Conservation (phyloP, 306 rosid species). For the Dryas drummondii region DNA sequence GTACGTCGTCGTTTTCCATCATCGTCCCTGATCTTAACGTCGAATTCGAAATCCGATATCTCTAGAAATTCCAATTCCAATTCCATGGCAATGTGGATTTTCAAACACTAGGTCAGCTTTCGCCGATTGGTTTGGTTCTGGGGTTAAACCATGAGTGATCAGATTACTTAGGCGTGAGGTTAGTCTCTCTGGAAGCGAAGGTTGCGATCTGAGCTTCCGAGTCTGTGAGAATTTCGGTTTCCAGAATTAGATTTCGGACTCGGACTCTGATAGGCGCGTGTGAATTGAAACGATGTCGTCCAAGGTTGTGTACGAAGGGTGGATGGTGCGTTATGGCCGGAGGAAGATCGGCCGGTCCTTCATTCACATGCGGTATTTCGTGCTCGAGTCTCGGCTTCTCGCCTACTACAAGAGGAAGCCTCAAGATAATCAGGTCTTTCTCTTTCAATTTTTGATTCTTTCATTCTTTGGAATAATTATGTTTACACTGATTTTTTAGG, state of each 20-base stretch:
- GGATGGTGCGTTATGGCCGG: slow-evolving; percentile 99
- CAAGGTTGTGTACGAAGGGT: slow-evolving; percentile 95
- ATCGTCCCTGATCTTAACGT: slow-evolving; percentile 32
- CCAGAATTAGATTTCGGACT: slow-evolving; percentile 7
- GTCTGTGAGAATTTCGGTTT: slow-evolving; percentile 23
- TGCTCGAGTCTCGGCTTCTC: slow-evolving; percentile 87
- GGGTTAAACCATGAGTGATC: slow-evolving; percentile 41
- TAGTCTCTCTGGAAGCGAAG: slow-evolving; percentile 60
- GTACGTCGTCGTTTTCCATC: slow-evolving; percentile 51
- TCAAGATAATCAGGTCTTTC: slow-evolving; percentile 78
- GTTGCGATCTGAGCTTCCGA: slow-evolving; percentile 62
- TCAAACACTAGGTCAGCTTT: slow-evolving; percentile 25
- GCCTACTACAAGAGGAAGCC: slow-evolving; percentile 97
- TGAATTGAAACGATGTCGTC: slow-evolving; percentile 62
- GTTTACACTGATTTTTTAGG: neutral
- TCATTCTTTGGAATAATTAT: neutral
- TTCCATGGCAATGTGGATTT: slow-evolving; percentile 15
- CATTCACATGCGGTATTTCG: slow-evolving; percentile 96
- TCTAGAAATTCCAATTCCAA: slow-evolving; percentile 4
- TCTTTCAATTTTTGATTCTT: neutral
- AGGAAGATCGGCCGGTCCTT: slow-evolving; percentile 94
- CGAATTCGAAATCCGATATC: slow-evolving; percentile 35
- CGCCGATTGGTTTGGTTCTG: slow-evolving; percentile 20
- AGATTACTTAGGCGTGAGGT: slow-evolving; percentile 38
- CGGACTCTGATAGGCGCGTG: neutral